Evolutionary conservation across 371 early-diverging fungal genomes (phyloP), one percentile per base, ranked within the genome.

Genomic region (Mucor indicus): DNA sequence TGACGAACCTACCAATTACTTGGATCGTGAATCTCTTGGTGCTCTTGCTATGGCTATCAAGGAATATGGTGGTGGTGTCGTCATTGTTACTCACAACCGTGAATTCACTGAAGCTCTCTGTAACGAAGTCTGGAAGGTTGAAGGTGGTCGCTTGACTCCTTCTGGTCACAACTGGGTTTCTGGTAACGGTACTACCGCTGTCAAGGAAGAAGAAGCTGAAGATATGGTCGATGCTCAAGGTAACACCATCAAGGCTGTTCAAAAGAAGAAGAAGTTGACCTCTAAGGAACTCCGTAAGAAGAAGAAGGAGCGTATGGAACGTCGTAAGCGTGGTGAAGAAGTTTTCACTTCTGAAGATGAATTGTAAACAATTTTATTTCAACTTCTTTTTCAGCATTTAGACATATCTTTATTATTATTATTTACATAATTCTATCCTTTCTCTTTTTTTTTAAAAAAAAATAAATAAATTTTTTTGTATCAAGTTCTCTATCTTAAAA

Each of bases 1-100:
- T 51, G 93, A 95, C 69, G 92, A 93, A 70, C 92, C 92, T 55
- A 92, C 91, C 67, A 89, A 89, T 59, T 89, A 89, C 64, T 67
- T 88, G 70, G 87, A 86, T 72, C 83, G 86, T 49, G 86, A 87
- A 53, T 84, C 83, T 30, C 80, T 90, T 30, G 86, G 86, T 55
- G 87, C 87, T 27, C 62, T 90, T 47, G 80, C 81, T 20, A 69
- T 69, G 41, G 86, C 85, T 23, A 69, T 90, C 55, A 64, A 73
- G 42, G 79, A 77, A 49, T 90, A 77, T 60, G 81, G 84, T 48
- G 90, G 90, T 42, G 86, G 82, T 64, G 86, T 90, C 23, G 81
- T 88, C 27, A 85, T 87, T 60, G 83, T 87, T 57, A 83, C 86
- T 48, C 88, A 90, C 73, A 83, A 87, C 68, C 72, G 83, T 44